These are phyloP conservation scores for Ophiobolus disseminans DNA, from an alignment of 2,329 filamentous ascomycete genomes.

Conservation along the genomic window DNA sequence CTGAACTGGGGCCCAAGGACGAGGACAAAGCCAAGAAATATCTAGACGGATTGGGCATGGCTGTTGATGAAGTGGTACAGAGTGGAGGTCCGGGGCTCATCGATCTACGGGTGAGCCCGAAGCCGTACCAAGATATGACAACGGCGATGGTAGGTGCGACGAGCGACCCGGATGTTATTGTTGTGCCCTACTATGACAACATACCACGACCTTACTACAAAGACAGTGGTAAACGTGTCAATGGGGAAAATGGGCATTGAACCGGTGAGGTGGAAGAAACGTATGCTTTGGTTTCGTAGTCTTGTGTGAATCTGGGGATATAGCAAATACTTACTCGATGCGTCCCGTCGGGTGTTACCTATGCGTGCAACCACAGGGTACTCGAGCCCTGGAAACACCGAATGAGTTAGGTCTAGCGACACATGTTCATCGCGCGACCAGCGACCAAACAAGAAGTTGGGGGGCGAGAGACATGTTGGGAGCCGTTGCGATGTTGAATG, in stretches of 20 bases:
- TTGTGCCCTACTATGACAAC: slow-evolving; percentile 60
- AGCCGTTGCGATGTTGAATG: too few species aligned
- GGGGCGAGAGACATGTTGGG: too few species aligned
- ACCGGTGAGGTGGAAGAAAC: neutral
- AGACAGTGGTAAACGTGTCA: slow-evolving; percentile 1
- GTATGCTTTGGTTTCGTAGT: neutral
- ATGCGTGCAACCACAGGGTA: neutral
- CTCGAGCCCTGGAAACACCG: neutral
- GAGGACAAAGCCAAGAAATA: slow-evolving; percentile 26
- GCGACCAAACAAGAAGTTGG: too few species aligned
- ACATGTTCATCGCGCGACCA: neutral
- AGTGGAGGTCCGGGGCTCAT: slow-evolving; percentile 44
- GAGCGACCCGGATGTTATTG: slow-evolving; percentile 52
- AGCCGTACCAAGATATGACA: slow-evolving; percentile 40
- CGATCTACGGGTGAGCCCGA: slow-evolving; percentile 50
- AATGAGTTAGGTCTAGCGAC: neutral
- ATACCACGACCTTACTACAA: slow-evolving; percentile 48
- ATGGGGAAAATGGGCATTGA: neutral
- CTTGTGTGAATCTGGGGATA: neutral
- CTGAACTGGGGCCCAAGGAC: slow-evolving; percentile 13
- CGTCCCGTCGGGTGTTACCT: slow-evolving; percentile 7
- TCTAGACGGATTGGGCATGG: slow-evolving; percentile 27
- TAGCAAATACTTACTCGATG: neutral
- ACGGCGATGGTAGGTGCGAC: slow-evolving; percentile 54
- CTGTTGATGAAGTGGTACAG: slow-evolving; percentile 42